These are phyloP conservation scores for Viola odorata DNA, from an alignment of 345 rosid genomes.

Conservation along the genomic window DNA sequence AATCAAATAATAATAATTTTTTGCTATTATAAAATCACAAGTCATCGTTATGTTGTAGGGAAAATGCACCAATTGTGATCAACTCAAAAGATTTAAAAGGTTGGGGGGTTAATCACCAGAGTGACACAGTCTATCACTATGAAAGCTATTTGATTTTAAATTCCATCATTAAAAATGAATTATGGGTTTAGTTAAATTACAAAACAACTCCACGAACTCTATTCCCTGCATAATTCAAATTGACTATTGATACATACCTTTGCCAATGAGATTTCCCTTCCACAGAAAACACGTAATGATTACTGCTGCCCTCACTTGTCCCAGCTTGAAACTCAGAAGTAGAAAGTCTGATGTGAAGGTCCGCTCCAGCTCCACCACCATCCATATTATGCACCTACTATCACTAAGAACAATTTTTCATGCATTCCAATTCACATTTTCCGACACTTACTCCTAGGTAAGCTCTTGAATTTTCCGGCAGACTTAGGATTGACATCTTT, in stretches of 20 bases:
- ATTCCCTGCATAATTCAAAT: too few relatives aligned
- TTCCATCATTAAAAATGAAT: too few relatives aligned
- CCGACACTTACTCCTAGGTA: not conserved
- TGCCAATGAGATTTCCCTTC: not conserved
- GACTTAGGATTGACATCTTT: not conserved
- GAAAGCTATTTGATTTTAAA: too few relatives aligned
- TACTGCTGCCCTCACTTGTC: too few relatives aligned
- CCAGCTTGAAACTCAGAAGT: not conserved
- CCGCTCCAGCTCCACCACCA: not conserved
- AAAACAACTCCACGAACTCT: too few relatives aligned
- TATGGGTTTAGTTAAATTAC: too few relatives aligned
- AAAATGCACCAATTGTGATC: not conserved
- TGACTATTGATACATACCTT: not conserved
- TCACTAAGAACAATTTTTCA: not conserved
- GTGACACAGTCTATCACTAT: not conserved
- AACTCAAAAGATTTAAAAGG: too few relatives aligned
- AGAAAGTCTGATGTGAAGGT: not conserved
- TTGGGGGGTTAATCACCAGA: not conserved
- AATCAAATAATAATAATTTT: not conserved
- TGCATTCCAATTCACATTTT: not conserved
- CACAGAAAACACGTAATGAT: too few relatives aligned
- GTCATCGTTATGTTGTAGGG: not conserved
- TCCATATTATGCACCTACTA: not conserved
- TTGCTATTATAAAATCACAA: not conserved
- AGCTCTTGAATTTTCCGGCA: not conserved